Evolutionary conservation across 2,329 filamentous ascomycete species (phyloP).

Genomic region (Simplicillium aogashimaense): DNA sequence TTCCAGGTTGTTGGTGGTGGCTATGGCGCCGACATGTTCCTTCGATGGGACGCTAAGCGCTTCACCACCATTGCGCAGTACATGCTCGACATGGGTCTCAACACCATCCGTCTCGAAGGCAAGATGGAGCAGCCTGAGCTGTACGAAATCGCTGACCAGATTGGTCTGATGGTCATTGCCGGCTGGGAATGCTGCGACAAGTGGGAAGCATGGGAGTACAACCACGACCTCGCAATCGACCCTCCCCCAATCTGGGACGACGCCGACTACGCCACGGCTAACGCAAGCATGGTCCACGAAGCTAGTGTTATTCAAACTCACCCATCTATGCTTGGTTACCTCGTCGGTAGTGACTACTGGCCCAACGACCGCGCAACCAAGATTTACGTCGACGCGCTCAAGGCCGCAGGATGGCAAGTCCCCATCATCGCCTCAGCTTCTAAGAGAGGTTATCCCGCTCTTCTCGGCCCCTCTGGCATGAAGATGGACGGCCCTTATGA

Average conservation of each 20-base stretch:
- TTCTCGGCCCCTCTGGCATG: slow-evolving; percentile 47
- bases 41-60: slow-evolving; percentile 41
- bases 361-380: slow-evolving; percentile 45
- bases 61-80: slow-evolving; percentile 40
- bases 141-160: slow-evolving; percentile 46
- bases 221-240: slow-evolving; percentile 35
- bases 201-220: slow-evolving; percentile 56
- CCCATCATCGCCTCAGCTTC: slow-evolving; percentile 49
- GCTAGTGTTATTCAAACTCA: slow-evolving; percentile 49
- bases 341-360: slow-evolving; percentile 56
- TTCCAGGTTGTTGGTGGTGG: slow-evolving; percentile 54
- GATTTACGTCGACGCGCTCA: slow-evolving; percentile 41
- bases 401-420: slow-evolving; percentile 40
- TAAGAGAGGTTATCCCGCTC: slow-evolving; percentile 39
- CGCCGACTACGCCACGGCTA: slow-evolving; percentile 44
- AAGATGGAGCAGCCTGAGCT: slow-evolving; percentile 54
- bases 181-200: slow-evolving; percentile 62
- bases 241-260: slow-evolving; percentile 33
- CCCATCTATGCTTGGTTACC: slow-evolving; percentile 46
- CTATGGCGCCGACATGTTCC: slow-evolving; percentile 51
- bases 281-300: slow-evolving; percentile 48
- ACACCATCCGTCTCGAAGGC: slow-evolving; percentile 54
- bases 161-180: slow-evolving; percentile 51
- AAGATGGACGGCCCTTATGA: slow-evolving; percentile 60
- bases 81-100: slow-evolving; percentile 50